Conservation (phyloP, 2,329 filamentous ascomycete species). For the Aspergillus niger region DNA sequence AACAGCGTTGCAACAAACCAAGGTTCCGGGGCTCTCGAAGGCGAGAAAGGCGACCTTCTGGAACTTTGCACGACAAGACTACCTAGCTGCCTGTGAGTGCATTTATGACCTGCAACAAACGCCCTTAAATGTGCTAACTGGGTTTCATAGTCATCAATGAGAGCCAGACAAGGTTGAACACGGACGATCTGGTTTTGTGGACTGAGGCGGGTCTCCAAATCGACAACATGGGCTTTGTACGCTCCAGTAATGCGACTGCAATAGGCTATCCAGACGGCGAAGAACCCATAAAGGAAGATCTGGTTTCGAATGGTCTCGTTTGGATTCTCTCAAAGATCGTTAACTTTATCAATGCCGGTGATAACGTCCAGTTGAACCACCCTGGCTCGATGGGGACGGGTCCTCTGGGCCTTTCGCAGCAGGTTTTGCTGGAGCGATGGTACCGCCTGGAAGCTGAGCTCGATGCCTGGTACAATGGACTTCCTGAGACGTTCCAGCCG, state of each 20-base stretch:
- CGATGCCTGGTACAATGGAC: slow-evolving; percentile 59
- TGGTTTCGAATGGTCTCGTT: slow-evolving; percentile 64
- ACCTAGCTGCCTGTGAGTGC: slow-evolving; percentile 62
- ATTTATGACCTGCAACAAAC: not conserved
- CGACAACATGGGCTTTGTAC: slow-evolving; percentile 55
- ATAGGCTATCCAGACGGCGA: slow-evolving; percentile 39
- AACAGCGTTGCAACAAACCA: slow-evolving; percentile 31
- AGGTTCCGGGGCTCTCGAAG: slow-evolving; percentile 51
- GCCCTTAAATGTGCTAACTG: not conserved
- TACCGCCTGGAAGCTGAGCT: slow-evolving; percentile 58
- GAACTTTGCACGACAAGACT: slow-evolving; percentile 68
- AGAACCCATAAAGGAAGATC: slow-evolving; percentile 60
- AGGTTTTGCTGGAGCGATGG: slow-evolving; percentile 52
- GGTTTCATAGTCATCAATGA: slow-evolving; percentile 54
- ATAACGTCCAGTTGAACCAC: slow-evolving; percentile 46
- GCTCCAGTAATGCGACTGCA: slow-evolving; percentile 41
- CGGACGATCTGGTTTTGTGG: slow-evolving; percentile 65
- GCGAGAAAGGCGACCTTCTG: slow-evolving; percentile 64
- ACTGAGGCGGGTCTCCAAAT: slow-evolving; percentile 63
- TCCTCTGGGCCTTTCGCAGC: slow-evolving; percentile 39
- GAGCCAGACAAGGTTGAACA: slow-evolving; percentile 61
- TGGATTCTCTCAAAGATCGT: slow-evolving; percentile 68
- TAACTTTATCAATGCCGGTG: slow-evolving; percentile 63
- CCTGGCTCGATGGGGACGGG: slow-evolving; percentile 28
- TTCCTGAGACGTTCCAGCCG: slow-evolving; percentile 62